phyloP scores from a whole-genome alignment of 2,329 filamentous ascomycete genomes.

The Elsinoe arachidis region DNA sequence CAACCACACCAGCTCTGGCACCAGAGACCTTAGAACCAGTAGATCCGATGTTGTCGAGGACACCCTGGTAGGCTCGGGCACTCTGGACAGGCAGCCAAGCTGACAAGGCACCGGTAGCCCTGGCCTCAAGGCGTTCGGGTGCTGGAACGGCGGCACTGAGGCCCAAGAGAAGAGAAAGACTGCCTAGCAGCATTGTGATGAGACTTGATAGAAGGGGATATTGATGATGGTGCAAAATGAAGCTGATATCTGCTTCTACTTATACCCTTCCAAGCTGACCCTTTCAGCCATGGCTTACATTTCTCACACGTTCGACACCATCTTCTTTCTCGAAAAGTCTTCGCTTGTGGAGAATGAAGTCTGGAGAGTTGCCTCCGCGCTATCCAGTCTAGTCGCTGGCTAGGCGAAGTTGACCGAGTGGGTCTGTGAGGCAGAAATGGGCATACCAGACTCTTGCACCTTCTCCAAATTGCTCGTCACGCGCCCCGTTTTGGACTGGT shows the following conservation, averaged over 20 bases:
- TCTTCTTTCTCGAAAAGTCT: background rate
- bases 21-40: conserved; percentile 41
- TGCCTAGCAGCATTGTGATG: conserved; percentile 11
- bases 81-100: conserved; percentile 38
- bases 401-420: conserved; percentile 4
- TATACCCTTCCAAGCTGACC: background rate
- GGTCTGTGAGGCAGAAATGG: background rate
- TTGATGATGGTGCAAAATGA: background rate
- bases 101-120: conserved; percentile 20
- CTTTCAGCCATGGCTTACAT: background rate
- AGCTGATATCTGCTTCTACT: background rate
- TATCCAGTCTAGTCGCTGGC: background rate
- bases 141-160: conserved; percentile 15
- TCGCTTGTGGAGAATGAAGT: conserved; percentile 3
- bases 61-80: conserved; percentile 41
- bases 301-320: background rate
- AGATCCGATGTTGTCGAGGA: conserved; percentile 49
- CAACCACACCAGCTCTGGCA: conserved; percentile 42
- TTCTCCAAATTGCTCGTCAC: background rate
- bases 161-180: conserved; percentile 12
- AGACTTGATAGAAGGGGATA: background rate
- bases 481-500: background rate
- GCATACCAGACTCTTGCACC: background rate
- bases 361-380: background rate
- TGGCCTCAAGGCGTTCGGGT: conserved; percentile 15